Percentiles rank a stretch among this genome's conserved stretches.
Conservation (phyloP, 768 basidiomycete species). For the Dacryopinax spathularia region DNA sequence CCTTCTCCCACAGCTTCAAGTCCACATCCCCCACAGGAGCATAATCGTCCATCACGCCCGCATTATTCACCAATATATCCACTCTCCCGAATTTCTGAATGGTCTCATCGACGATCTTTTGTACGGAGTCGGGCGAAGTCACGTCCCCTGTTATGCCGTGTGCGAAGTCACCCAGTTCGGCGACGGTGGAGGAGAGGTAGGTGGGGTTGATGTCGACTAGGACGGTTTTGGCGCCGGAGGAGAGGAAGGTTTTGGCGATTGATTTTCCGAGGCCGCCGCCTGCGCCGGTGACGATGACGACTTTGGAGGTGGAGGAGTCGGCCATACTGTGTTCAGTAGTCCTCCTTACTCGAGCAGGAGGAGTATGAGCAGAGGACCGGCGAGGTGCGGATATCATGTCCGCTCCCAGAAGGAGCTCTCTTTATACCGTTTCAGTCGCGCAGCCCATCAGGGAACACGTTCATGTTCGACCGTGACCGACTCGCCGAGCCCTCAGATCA, state of each 20-base stretch:
- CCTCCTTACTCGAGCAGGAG: neutral
- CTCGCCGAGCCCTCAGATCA: no score
- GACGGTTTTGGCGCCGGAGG: constrained; percentile 2
- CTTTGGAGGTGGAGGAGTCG: neutral
- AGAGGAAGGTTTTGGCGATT: neutral
- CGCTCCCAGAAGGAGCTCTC: neutral
- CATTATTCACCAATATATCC: neutral
- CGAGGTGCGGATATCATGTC: neutral
- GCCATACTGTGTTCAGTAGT: neutral
- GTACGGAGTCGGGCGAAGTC: neutral
- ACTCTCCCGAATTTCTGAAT: neutral
- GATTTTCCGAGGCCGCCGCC: constrained; percentile 2
- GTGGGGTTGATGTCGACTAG: constrained; percentile 7
- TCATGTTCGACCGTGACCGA: no score
- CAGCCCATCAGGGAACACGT: no score
- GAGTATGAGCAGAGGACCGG: neutral
- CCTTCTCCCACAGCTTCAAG: neutral
- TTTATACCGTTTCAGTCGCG: neutral
- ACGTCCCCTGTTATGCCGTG: neutral
- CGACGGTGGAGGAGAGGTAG: neutral
- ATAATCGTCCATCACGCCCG: neutral
- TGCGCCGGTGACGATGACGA: neutral
- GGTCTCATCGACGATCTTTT: neutral
- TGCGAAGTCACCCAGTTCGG: neutral
- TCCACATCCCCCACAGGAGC: neutral